Evolutionary conservation across 495 filamentous ascomycete species (phyloP).

Genomic region (Halenospora varia): DNA sequence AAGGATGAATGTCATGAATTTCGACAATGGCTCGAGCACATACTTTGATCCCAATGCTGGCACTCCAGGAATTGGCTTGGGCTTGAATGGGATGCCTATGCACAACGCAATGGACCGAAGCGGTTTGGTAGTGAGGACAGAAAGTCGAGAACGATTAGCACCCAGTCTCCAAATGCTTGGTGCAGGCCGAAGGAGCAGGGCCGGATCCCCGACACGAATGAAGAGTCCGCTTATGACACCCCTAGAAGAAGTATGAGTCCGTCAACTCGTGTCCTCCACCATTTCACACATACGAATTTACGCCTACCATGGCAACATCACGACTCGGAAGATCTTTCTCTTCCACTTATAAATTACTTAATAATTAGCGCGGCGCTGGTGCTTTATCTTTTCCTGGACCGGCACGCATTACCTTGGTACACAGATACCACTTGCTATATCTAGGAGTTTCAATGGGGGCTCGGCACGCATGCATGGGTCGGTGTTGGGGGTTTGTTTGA

Average conservation of each 20-base stretch:
- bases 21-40: slow-evolving; percentile 29
- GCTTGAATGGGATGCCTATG: slow-evolving; percentile 23
- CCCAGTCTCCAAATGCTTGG: slow-evolving; percentile 41
- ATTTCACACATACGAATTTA: background rate
- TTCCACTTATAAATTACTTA: background rate
- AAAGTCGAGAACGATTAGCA: slow-evolving; percentile 64
- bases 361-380: slow-evolving; percentile 22
- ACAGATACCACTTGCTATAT: too few species aligned
- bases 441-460: too few species aligned
- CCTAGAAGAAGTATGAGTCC: slow-evolving; percentile 19
- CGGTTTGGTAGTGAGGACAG: slow-evolving; percentile 72
- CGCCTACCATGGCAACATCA: background rate
- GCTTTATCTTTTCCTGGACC: too few species aligned
- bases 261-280: background rate
- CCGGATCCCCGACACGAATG: slow-evolving; percentile 58
- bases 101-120: slow-evolving; percentile 58
- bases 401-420: too few species aligned
- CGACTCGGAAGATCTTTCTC: background rate
- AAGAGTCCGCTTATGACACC: slow-evolving; percentile 58
- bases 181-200: slow-evolving; percentile 52
- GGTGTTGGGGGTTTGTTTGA: background rate
- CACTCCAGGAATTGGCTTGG: slow-evolving; percentile 13
- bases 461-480: background rate
- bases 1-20: slow-evolving; percentile 56
- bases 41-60: slow-evolving; percentile 30